These are phyloP conservation scores for Acanthamoeba culbertsoni DNA, from an alignment of 208 protist species.

Conservation along the genomic window DNA sequence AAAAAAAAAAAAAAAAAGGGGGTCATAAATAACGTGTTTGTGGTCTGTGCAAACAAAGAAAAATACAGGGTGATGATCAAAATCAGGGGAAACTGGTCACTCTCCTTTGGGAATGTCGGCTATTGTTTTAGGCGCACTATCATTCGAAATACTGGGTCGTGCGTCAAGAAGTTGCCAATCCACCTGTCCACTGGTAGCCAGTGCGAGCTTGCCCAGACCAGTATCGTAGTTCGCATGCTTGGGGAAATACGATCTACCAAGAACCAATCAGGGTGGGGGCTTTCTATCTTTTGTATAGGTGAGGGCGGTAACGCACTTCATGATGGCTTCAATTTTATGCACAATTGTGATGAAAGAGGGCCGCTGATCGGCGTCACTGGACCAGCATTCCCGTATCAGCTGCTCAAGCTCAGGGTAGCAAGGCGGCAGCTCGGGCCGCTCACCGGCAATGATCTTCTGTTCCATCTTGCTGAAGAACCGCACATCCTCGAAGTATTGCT, in stretches of 20 bases:
- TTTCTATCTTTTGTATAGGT: too few relatives aligned
- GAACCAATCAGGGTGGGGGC: too few relatives aligned
- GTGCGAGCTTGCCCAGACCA: not conserved
- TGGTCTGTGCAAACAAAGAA: too few relatives aligned
- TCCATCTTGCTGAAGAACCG: conserved; percentile 62
- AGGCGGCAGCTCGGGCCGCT: conserved; percentile 59
- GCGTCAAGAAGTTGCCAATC: not conserved
- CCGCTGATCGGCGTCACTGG: not conserved
- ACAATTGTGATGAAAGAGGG: not conserved
- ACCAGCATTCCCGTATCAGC: conserved; percentile 67
- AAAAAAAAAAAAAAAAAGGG: too few relatives aligned
- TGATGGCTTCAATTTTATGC: not conserved
- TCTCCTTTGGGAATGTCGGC: too few relatives aligned
- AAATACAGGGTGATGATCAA: too few relatives aligned
- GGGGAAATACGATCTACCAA: not conserved
- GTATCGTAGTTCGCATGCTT: not conserved
- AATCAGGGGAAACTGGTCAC: too few relatives aligned
- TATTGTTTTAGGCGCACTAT: too few relatives aligned
- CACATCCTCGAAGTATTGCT: conserved; percentile 66
- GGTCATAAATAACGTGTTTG: too few relatives aligned
- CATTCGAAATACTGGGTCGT: too few relatives aligned
- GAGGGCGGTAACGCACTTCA: not conserved
- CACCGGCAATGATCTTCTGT: conserved; percentile 62
- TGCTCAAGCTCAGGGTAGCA: too few relatives aligned
- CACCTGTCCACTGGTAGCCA: not conserved